Conservation (phyloP, 2,329 filamentous ascomycete genomes). For the Blumeria hordei region DNA sequence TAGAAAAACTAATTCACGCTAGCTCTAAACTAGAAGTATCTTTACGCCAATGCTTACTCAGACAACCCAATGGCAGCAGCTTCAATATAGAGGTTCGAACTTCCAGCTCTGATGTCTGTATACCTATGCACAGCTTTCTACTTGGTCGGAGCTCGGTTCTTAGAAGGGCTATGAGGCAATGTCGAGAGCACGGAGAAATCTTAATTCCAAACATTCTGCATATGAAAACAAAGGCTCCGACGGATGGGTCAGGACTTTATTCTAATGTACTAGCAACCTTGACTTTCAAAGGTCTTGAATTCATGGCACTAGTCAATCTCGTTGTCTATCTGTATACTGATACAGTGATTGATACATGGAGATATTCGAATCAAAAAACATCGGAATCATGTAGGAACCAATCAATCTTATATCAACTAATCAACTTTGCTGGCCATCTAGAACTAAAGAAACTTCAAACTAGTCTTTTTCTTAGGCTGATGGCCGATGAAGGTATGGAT, state of each 20-base stretch:
- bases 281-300: slow-evolving; percentile 45
- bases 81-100: slow-evolving; percentile 21
- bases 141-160: slow-evolving; percentile 49
- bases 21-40: slow-evolving; percentile 44
- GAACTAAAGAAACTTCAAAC: slow-evolving; percentile 45
- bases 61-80: slow-evolving; percentile 17
- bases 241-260: neutral
- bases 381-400: slow-evolving; percentile 48
- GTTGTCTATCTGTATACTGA: slow-evolving; percentile 66
- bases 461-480: slow-evolving; percentile 44
- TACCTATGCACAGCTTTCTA: slow-evolving; percentile 69
- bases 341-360: slow-evolving; percentile 61
- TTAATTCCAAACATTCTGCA: slow-evolving; percentile 34
- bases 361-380: slow-evolving; percentile 21
- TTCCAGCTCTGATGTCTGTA: slow-evolving; percentile 41
- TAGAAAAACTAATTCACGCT: slow-evolving; percentile 29
- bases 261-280: slow-evolving; percentile 28
- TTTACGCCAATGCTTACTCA: slow-evolving; percentile 24
- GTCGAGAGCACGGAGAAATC: slow-evolving; percentile 28
- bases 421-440: slow-evolving; percentile 54
- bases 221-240: slow-evolving; percentile 24
- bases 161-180: slow-evolving; percentile 32
- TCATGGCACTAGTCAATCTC: slow-evolving; percentile 58
- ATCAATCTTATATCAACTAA: slow-evolving; percentile 61
- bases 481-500: slow-evolving; percentile 42